phyloP scores from a whole-genome alignment of 2,329 filamentous ascomycete genomes.

The Pseudonectria foliicola region DNA sequence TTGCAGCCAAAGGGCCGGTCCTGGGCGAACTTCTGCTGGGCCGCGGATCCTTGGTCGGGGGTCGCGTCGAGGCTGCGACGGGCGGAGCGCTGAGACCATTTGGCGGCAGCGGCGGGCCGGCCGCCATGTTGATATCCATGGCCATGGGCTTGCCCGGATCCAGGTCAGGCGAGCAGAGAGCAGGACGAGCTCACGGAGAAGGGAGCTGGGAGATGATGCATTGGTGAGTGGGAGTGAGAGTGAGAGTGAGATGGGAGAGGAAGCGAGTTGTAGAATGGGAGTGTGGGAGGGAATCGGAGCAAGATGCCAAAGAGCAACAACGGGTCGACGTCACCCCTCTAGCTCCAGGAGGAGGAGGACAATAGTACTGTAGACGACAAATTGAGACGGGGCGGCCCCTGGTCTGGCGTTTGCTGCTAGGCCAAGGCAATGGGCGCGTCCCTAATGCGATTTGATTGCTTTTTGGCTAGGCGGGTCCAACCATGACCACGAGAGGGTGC shows the following conservation, averaged over 20 bases:
- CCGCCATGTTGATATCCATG: slow-evolving; percentile 6
- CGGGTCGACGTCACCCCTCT: too few species aligned
- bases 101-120: slow-evolving; percentile 20
- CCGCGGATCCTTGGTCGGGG: slow-evolving; percentile 19
- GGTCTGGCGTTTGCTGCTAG: too few species aligned
- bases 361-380: too few species aligned
- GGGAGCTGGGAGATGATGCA: slow-evolving; percentile 16
- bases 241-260: slow-evolving; percentile 5
- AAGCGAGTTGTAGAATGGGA: neutral
- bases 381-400: too few species aligned
- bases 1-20: slow-evolving; percentile 11
- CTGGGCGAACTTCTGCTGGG: slow-evolving; percentile 11
- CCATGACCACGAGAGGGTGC: too few species aligned
- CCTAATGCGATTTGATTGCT: too few species aligned
- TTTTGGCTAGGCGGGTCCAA: too few species aligned
- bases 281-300: neutral
- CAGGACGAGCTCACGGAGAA: slow-evolving; percentile 20
- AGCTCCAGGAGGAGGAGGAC: too few species aligned
- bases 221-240: slow-evolving; percentile 16
- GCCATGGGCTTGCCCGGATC: slow-evolving; percentile 21
- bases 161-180: slow-evolving; percentile 17
- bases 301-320: too few species aligned
- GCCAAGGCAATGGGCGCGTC: too few species aligned
- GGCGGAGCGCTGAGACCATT: slow-evolving; percentile 22
- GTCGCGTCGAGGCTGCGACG: slow-evolving; percentile 13